Evolutionary conservation across 345 rosid genomes (phyloP), one percentile per base, ranked within the genome.

Genomic region (Rhodamnia argentea): DNA sequence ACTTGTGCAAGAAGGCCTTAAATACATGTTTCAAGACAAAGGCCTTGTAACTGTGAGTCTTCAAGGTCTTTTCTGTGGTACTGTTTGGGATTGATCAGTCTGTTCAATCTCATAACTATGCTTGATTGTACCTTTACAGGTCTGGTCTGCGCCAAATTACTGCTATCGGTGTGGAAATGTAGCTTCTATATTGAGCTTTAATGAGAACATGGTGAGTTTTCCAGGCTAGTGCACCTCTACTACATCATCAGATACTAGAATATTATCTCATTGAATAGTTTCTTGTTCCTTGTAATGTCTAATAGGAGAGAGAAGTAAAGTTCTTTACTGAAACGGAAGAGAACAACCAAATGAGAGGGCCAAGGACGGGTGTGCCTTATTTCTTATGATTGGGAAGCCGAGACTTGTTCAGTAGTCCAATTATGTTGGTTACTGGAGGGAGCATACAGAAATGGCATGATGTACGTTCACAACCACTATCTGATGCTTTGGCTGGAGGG

Each of bases 331-430:
- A 97, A 91, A 97, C 99, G 1, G 99, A 97, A 88, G 99, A 97
- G 94, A 97, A 97, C 94, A 96, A 95, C 88, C 99, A 96, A 90
- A 97, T 96, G 99, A 95, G 99, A 91, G 99, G 99, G 83, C 99
- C 99, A 51, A 93, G 99, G 88, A 95, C 99, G 74, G 99, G 99
- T 82, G 98, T 96, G 85, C 99, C 99, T 7, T 97, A 97, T 88
- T 97, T 97, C 94, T 93, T 97, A 86, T 96, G 88, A 94, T 89
- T 82, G 55, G 82, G 52, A 83, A 12, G n/a, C 88, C 44, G 14
- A 32, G 23, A 82, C 84, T 60, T 52, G 47, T 83, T 52, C 47
- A 54, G 47, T 54, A 29, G 16, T 83, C 47, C 84, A 40, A 54
- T 83, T 52, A 20, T 50, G 54, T n/a, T 44, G 40, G 40, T 64